These are phyloP conservation scores for Acorus gramineus DNA, from an alignment of 106 monocot species.

Conservation along the genomic window DNA sequence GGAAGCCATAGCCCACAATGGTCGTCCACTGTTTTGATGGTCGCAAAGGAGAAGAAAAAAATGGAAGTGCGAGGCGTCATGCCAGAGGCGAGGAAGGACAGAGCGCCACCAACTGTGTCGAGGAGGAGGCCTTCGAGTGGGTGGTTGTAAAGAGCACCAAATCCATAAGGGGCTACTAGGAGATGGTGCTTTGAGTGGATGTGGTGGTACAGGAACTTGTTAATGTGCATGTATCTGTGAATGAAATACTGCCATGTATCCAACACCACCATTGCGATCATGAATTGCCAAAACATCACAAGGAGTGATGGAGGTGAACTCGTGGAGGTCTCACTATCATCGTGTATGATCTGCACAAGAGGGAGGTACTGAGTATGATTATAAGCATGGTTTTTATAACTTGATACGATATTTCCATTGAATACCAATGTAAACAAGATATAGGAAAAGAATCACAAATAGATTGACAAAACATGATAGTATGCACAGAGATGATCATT, in stretches of 20 bases:
- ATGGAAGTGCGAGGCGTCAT: conserved; percentile 43
- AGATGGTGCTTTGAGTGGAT: conserved; percentile 50
- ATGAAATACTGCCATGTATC: conserved; percentile 54
- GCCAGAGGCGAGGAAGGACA: conserved; percentile 35
- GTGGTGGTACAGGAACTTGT: conserved; percentile 48
- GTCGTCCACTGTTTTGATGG: conserved; percentile 43
- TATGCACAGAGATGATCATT: too few relatives aligned
- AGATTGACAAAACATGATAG: too few relatives aligned
- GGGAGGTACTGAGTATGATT: too few relatives aligned
- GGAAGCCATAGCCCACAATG: conserved; percentile 54
- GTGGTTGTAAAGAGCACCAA: conserved; percentile 54
- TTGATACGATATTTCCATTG: too few relatives aligned
- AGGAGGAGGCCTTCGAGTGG: conserved; percentile 37
- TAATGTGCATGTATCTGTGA: conserved; percentile 45
- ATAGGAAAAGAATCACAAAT: too few relatives aligned
- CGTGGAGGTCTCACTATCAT: neutral
- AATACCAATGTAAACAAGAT: too few relatives aligned
- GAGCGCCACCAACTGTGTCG: conserved; percentile 39
- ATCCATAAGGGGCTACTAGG: conserved; percentile 37
- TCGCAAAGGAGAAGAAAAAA: conserved; percentile 52
- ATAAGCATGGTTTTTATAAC: too few relatives aligned
- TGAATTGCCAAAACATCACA: conserved; percentile 8
- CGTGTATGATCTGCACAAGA: conserved; percentile 3
- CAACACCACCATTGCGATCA: conserved; percentile 23
- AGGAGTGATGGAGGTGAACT: neutral